phyloP scores from a whole-genome alignment of 192 early-diverging fungal species.

The Pilaira anomala region DNA sequence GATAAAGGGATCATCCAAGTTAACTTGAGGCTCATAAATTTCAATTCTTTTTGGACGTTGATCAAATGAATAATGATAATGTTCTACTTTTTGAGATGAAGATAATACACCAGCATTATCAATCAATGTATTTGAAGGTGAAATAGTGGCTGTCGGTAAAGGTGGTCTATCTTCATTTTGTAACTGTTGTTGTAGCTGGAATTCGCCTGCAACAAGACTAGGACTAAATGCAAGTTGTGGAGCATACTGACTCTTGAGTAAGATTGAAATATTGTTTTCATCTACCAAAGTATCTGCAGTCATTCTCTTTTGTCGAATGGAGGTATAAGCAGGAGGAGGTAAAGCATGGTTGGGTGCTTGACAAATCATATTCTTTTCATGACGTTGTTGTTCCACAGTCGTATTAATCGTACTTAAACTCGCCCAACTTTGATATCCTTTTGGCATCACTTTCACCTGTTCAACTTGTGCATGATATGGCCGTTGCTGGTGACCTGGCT shows the following conservation, averaged over 20 bases:
- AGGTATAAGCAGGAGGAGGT: conserved; percentile 15
- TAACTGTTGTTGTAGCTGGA: neutral
- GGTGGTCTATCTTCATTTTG: neutral
- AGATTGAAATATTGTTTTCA: neutral
- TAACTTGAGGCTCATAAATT: conserved; percentile 16
- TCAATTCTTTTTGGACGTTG: neutral
- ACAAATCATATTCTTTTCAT: neutral
- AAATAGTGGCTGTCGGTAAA: neutral
- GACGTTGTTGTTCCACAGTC: neutral
- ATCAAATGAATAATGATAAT: neutral
- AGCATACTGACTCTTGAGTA: conserved; percentile 16
- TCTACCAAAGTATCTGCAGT: conserved; percentile 19
- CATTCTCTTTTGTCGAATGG: conserved; percentile 7
- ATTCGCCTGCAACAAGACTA: conserved; percentile 11
- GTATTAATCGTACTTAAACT: conserved; percentile 2
- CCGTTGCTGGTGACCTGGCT: neutral
- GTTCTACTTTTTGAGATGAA: neutral
- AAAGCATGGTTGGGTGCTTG: neutral
- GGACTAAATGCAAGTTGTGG: conserved; percentile 24
- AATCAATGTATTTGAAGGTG: conserved; percentile 4
- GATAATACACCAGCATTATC: conserved; percentile 6
- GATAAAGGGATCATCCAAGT: conserved; percentile 8
- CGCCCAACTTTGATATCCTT: conserved; percentile 3
- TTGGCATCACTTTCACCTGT: neutral
- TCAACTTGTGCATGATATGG: neutral